These are phyloP conservation scores for Coriolopsis trogii DNA, from an alignment of 1,284 basidiomycete genomes.

Conservation along the genomic window DNA sequence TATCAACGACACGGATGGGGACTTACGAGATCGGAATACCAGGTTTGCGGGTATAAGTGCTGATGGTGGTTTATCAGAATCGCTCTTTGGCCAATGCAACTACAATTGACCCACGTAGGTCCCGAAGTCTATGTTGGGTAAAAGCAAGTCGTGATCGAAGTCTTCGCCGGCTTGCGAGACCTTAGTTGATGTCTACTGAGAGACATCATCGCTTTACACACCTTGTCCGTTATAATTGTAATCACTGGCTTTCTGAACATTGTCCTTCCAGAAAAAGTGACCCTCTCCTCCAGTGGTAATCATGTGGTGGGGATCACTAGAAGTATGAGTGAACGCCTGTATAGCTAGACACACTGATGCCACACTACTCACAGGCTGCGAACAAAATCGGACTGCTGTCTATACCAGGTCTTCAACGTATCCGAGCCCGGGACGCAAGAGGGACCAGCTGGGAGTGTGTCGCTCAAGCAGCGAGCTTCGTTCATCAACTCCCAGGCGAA, in stretches of 20 bases:
- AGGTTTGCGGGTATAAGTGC: conserved; percentile 58
- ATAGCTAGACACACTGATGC: background rate
- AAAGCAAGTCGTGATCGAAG: conserved; percentile 49
- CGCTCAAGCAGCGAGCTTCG: conserved; percentile 58
- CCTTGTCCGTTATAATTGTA: conserved; percentile 62
- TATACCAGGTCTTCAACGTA: conserved; percentile 53
- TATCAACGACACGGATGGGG: background rate
- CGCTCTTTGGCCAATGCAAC: background rate
- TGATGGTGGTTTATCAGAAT: conserved; percentile 26
- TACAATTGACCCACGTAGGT: conserved; percentile 45
- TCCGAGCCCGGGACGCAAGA: conserved; percentile 50
- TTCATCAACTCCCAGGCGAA: conserved; percentile 66
- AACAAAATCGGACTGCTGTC: conserved; percentile 51
- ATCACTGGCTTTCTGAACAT: conserved; percentile 58
- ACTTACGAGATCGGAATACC: conserved; percentile 41
- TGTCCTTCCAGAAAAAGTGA: conserved; percentile 54
- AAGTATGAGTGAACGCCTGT: background rate
- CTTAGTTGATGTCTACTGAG: too few species aligned
- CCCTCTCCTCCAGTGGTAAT: conserved; percentile 63
- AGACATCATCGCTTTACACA: conserved; percentile 17
- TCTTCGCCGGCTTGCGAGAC: conserved; percentile 52
- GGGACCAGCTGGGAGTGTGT: conserved; percentile 43
- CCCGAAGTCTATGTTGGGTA: conserved; percentile 60
- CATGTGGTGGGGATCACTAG: conserved; percentile 55
- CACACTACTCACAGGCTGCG: conserved; percentile 46